Evolutionary conservation across 225 moss, liverwort and hornwort genomes (phyloP).

Genomic region (Climacium dendroides): DNA sequence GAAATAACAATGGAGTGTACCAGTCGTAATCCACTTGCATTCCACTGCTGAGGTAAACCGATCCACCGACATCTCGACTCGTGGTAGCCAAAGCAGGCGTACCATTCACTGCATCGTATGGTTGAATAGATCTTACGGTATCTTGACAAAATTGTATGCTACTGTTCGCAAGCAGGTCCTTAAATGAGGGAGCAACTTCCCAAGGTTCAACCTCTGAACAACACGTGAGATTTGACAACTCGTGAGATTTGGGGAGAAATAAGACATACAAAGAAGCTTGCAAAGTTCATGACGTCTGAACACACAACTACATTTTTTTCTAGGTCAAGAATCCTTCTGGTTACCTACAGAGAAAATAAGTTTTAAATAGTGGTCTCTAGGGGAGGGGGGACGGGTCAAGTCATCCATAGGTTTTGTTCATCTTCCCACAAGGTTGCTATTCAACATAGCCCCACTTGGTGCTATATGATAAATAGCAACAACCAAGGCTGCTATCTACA

Average conservation of each 20-base stretch:
- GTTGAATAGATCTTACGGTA: constrained; percentile 59
- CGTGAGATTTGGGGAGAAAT: background rate
- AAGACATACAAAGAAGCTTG: background rate
- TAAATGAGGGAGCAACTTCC: constrained; percentile 90
- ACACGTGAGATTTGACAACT: background rate
- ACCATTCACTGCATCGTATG: constrained; percentile 45
- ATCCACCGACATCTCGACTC: constrained; percentile 55
- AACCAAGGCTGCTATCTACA: background rate
- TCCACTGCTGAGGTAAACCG: constrained; percentile 77
- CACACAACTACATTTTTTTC: background rate
- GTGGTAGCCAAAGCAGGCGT: constrained; percentile 37
- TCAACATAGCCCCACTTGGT: background rate
- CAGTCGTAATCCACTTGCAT: constrained; percentile 85
- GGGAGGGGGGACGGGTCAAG: background rate
- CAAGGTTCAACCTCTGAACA: constrained; percentile 86
- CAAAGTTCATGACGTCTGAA: background rate
- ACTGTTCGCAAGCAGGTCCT: constrained; percentile 62
- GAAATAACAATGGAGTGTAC: constrained; percentile 6
- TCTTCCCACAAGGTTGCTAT: background rate
- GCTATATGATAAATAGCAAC: background rate
- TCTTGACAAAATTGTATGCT: constrained; percentile 59
- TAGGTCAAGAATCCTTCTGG: too few species aligned
- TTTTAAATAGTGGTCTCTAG: background rate
- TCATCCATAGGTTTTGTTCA: background rate
- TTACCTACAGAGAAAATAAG: background rate